Evolutionary conservation across 176 grass and related monocot species (phyloP).

Genomic region (Musa acuminata): DNA sequence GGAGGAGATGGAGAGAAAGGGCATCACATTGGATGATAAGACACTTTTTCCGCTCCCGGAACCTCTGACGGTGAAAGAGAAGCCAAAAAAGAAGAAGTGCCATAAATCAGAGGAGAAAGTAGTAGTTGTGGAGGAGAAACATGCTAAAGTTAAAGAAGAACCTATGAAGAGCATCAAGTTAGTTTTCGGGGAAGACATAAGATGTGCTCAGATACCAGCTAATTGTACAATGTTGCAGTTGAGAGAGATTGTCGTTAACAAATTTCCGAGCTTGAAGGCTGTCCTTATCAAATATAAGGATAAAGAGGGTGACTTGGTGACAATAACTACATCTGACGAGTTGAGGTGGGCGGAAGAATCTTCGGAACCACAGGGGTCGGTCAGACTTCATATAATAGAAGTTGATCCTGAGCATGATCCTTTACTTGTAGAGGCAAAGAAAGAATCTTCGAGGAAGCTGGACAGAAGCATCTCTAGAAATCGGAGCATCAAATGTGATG

Average conservation of each 20-base stretch:
- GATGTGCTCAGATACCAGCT: slow-evolving; percentile 56
- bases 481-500: slow-evolving; percentile 23
- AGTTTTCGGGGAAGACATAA: slow-evolving; percentile 78
- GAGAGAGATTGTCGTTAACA: slow-evolving; percentile 45
- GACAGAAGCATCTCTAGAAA: slow-evolving; percentile 34
- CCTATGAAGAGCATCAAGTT: slow-evolving; percentile 54
- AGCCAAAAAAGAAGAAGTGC: slow-evolving; percentile 42
- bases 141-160: slow-evolving; percentile 34
- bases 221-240: slow-evolving; percentile 56
- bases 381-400: slow-evolving; percentile 58
- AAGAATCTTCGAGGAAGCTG: slow-evolving; percentile 18
- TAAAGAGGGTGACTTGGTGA: slow-evolving; percentile 83
- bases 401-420: slow-evolving; percentile 55
- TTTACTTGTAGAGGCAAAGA: slow-evolving; percentile 27
- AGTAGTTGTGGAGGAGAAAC: background rate
- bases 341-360: slow-evolving; percentile 62
- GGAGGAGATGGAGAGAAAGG: slow-evolving; percentile 54
- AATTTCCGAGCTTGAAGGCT: slow-evolving; percentile 56
- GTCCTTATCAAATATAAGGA: slow-evolving; percentile 83
- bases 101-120: background rate
- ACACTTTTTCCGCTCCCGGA: slow-evolving; percentile 35
- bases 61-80: slow-evolving; percentile 42
- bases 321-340: slow-evolving; percentile 71
- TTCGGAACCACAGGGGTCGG: slow-evolving; percentile 31
- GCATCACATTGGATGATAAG: slow-evolving; percentile 65